Evolutionary conservation across 2,329 filamentous ascomycete genomes (phyloP).

Genomic region (Phoma herbarum): DNA sequence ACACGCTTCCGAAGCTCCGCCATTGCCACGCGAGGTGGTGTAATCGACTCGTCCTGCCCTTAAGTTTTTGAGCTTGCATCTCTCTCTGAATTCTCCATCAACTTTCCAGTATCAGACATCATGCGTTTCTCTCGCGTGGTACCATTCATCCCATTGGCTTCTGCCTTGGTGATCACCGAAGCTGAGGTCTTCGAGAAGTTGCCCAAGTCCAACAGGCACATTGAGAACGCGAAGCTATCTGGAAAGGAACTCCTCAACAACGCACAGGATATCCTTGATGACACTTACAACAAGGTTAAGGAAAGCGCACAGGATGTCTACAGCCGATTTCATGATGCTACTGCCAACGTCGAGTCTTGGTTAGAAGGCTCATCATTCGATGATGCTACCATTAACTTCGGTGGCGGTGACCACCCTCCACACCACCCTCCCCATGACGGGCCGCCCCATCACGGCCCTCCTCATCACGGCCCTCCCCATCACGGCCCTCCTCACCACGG

Average conservation of each 20-base stretch:
- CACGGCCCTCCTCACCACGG: slow-evolving; percentile 50
- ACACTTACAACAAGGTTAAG: slow-evolving; percentile 53
- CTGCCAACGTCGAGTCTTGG: slow-evolving; percentile 60
- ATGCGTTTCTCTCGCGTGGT: slow-evolving; percentile 62
- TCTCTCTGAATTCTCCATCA: slow-evolving; percentile 17
- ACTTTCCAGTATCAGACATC: slow-evolving; percentile 27
- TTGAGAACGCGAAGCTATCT: slow-evolving; percentile 21
- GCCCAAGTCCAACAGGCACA: slow-evolving; percentile 37
- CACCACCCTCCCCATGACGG: slow-evolving; percentile 30
- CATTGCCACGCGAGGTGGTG: slow-evolving; percentile 38
- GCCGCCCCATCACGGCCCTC: slow-evolving; percentile 26
- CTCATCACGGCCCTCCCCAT: slow-evolving; percentile 41
- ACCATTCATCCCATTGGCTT: slow-evolving; percentile 59
- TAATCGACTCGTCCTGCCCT: slow-evolving; percentile 41
- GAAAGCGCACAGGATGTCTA: slow-evolving; percentile 50
- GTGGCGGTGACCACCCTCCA: slow-evolving; percentile 47
- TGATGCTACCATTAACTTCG: slow-evolving; percentile 47
- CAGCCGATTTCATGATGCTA: slow-evolving; percentile 54
- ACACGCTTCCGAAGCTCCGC: slow-evolving; percentile 17
- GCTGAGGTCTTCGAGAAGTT: slow-evolving; percentile 56
- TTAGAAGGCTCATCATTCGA: slow-evolving; percentile 50
- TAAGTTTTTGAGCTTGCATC: slow-evolving; percentile 24
- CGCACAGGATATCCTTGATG: slow-evolving; percentile 54
- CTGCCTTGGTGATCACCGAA: slow-evolving; percentile 64
- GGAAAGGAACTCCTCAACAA: slow-evolving; percentile 30